phyloP scores from a whole-genome alignment of 176 grass and related monocot species.

The Chloris gayana region DNA sequence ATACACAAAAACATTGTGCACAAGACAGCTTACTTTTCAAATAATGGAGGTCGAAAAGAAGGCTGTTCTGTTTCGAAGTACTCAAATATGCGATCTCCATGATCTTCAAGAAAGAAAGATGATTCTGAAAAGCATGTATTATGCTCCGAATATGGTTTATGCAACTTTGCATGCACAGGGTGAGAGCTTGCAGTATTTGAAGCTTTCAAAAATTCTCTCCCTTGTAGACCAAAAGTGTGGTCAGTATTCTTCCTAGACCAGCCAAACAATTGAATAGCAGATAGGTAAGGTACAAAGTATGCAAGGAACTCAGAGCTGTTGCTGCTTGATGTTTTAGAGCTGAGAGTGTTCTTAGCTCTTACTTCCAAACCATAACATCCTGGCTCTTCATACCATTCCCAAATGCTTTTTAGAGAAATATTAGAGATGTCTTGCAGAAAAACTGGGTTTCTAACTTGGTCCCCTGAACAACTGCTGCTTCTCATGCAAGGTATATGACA shows the following conservation, averaged over 20 bases:
- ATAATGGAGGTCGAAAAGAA: slow-evolving; percentile 58
- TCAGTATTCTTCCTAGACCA: slow-evolving; percentile 38
- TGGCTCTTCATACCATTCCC: slow-evolving; percentile 85
- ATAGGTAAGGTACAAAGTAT: slow-evolving; percentile 80
- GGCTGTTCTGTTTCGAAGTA: slow-evolving; percentile 84
- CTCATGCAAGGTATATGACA: slow-evolving; percentile 35
- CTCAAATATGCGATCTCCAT: slow-evolving; percentile 63
- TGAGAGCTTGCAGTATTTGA: slow-evolving; percentile 41
- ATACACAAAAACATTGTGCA: not conserved
- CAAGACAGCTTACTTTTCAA: slow-evolving; percentile 70
- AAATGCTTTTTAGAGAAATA: slow-evolving; percentile 51
- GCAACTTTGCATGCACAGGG: slow-evolving; percentile 6
- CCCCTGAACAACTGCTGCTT: slow-evolving; percentile 33
- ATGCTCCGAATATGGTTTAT: slow-evolving; percentile 30
- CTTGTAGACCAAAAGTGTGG: slow-evolving; percentile 28
- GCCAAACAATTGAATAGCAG: slow-evolving; percentile 79
- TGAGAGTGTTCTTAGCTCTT: slow-evolving; percentile 45
- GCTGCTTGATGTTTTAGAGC: slow-evolving; percentile 30
- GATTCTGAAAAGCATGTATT: slow-evolving; percentile 32
- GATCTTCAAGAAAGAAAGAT: slow-evolving; percentile 30
- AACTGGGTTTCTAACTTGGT: slow-evolving; percentile 32
- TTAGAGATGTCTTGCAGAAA: slow-evolving; percentile 48
- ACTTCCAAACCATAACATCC: slow-evolving; percentile 79
- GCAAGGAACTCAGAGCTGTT: slow-evolving; percentile 55
- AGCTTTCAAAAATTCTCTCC: slow-evolving; percentile 18